Evolutionary conservation across 768 basidiomycete species (phyloP).

Genomic region (Sporobolomyces pararoseus): DNA sequence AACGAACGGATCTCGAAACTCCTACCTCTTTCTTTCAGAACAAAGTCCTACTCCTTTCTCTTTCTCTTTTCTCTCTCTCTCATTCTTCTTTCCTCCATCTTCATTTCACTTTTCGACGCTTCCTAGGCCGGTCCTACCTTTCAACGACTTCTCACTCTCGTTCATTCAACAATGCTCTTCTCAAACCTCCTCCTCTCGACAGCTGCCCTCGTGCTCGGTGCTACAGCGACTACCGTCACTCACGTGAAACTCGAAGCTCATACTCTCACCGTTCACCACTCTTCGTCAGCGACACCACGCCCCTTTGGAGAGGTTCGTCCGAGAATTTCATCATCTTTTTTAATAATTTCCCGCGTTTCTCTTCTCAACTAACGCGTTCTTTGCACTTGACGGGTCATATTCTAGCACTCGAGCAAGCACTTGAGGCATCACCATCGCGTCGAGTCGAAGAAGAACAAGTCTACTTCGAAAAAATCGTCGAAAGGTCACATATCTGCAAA

Average conservation of each 20-base stretch:
- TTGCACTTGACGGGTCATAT: background rate
- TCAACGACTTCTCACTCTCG: background rate
- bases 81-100: background rate
- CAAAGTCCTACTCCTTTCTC: too few species aligned
- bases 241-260: background rate
- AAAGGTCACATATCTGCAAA: background rate
- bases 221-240: background rate
- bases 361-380: background rate
- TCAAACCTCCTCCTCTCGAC: background rate
- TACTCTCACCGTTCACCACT: background rate
- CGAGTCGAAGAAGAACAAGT: background rate
- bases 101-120: background rate
- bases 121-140: background rate
- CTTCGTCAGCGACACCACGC: slow-evolving; percentile 1
- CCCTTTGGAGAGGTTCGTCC: slow-evolving; percentile 1
- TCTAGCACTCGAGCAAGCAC: slow-evolving; percentile 1
- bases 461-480: background rate
- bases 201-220: background rate
- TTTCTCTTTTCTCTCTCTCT: background rate
- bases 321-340: too few species aligned
- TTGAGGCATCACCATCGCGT: background rate
- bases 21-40: too few species aligned
- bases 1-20: too few species aligned
- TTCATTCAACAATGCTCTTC: slow-evolving; percentile 3
- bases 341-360: background rate